These are phyloP conservation scores for Handroanthus guayacan DNA, from an alignment of 257 asterid genomes.

Conservation along the genomic window DNA sequence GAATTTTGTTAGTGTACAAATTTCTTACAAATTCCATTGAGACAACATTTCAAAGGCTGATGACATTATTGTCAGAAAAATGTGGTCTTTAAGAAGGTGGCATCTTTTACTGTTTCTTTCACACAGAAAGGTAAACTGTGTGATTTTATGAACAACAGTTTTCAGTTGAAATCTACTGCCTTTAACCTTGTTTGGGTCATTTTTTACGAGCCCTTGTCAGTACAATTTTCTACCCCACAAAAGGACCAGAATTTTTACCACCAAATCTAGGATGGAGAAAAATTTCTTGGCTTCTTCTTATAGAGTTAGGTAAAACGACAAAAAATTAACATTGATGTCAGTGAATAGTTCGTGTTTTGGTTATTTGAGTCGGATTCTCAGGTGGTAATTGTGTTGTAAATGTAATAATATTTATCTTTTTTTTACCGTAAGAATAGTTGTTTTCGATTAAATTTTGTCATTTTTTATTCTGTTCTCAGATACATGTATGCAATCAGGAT, in stretches of 20 bases:
- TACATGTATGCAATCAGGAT: too few relatives aligned
- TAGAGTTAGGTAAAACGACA: too few relatives aligned
- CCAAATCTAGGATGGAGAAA: background rate
- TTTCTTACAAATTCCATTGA: conserved; percentile 19
- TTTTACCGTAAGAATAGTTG: too few relatives aligned
- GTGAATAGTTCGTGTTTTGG: too few relatives aligned
- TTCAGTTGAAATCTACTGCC: conserved; percentile 34
- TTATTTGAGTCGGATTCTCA: too few relatives aligned
- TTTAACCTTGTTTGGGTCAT: conserved; percentile 24
- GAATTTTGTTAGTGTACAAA: conserved; percentile 21
- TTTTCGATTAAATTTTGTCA: too few relatives aligned
- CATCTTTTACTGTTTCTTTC: conserved; percentile 32
- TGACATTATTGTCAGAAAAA: conserved; percentile 20
- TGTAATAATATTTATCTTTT: too few relatives aligned
- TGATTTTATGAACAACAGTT: conserved; percentile 31
- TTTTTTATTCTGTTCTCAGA: too few relatives aligned
- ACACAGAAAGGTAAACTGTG: conserved; percentile 23
- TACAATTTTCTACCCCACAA: background rate
- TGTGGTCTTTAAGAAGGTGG: conserved; percentile 15
- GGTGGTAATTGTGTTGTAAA: too few relatives aligned
- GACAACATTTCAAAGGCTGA: conserved; percentile 38
- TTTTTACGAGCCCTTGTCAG: background rate
- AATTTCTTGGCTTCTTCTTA: background rate
- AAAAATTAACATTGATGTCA: too few relatives aligned
- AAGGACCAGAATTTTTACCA: background rate